These are phyloP conservation scores for Laguncularia racemosa DNA, from an alignment of 345 rosid species.

Conservation along the genomic window DNA sequence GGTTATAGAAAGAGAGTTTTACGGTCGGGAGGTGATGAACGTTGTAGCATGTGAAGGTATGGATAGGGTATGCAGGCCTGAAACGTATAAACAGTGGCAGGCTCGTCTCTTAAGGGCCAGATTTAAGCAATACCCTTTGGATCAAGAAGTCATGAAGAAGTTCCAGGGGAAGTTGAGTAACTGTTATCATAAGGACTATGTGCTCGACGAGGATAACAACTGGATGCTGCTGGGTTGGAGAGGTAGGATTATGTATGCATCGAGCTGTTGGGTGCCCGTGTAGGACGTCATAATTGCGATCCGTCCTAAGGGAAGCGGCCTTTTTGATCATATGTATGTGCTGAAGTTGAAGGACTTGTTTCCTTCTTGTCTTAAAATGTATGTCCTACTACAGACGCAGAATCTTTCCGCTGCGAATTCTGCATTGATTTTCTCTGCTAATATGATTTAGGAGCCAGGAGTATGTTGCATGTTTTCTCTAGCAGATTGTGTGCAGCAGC, in stretches of 20 bases:
- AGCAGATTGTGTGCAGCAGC: no score
- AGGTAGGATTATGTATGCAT: conserved; percentile 59
- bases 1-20: conserved; percentile 51
- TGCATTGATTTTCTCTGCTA: no score
- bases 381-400: no score
- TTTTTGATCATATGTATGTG: no score
- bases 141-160: conserved; percentile 32
- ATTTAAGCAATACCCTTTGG: conserved; percentile 45
- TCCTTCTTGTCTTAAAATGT: no score
- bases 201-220: conserved; percentile 44
- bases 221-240: conserved; percentile 95
- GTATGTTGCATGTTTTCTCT: no score
- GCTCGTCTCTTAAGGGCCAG: conserved; percentile 51
- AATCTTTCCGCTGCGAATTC: no score
- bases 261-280: conserved; percentile 66
- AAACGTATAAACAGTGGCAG: conserved; percentile 81
- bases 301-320: not conserved
- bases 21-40: conserved; percentile 55
- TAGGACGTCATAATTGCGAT: conserved; percentile 1
- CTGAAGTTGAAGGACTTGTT: no score
- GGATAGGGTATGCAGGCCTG: conserved; percentile 77
- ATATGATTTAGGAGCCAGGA: no score
- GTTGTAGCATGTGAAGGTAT: conserved; percentile 75
- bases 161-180: conserved; percentile 25
- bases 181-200: conserved; percentile 65